Evolutionary conservation across 768 basidiomycete genomes (phyloP).

Genomic region (Suillus variegatus): DNA sequence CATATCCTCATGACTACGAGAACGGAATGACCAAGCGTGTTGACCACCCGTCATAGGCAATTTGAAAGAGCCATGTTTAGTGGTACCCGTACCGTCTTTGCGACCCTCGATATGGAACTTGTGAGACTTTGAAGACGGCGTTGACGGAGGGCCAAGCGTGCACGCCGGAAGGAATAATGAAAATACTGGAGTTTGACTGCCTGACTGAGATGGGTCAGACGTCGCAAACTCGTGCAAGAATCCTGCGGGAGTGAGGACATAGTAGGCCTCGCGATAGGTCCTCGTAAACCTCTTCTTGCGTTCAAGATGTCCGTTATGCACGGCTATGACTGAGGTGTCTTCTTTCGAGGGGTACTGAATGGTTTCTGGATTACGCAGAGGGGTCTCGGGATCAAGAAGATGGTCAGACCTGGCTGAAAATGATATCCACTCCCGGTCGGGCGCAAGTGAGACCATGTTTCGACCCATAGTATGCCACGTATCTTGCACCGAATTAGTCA

Average conservation of each 20-base stretch:
- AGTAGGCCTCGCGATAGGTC: slow-evolving; percentile 82
- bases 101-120: slow-evolving; percentile 97
- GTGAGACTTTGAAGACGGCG: slow-evolving; percentile 67
- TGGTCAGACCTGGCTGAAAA: slow-evolving; percentile 94
- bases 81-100: slow-evolving; percentile 76
- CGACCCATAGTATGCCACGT: slow-evolving; percentile 71
- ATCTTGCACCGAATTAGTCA: slow-evolving; percentile 69
- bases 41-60: slow-evolving; percentile 39
- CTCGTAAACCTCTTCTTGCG: slow-evolving; percentile 96
- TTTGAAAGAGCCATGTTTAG: slow-evolving; percentile 57
- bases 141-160: slow-evolving; percentile 90
- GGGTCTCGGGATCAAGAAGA: slow-evolving; percentile 95
- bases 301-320: slow-evolving; percentile 89
- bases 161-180: slow-evolving; percentile 92
- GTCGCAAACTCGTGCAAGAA: slow-evolving; percentile 91
- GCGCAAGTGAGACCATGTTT: slow-evolving; percentile 76
- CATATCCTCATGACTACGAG: slow-evolving; percentile 92
- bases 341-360: slow-evolving; percentile 91
- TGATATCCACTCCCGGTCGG: slow-evolving; percentile 93
- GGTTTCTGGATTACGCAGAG: slow-evolving; percentile 73
- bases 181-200: slow-evolving; percentile 67
- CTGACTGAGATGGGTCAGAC: slow-evolving; percentile 62
- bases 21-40: slow-evolving; percentile 88
- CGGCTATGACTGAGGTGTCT: slow-evolving; percentile 80
- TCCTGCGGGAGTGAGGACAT: slow-evolving; percentile 92